These are phyloP conservation scores for Podospora sp. DNA, from an alignment of 495 filamentous ascomycete species.

Conservation along the genomic window DNA sequence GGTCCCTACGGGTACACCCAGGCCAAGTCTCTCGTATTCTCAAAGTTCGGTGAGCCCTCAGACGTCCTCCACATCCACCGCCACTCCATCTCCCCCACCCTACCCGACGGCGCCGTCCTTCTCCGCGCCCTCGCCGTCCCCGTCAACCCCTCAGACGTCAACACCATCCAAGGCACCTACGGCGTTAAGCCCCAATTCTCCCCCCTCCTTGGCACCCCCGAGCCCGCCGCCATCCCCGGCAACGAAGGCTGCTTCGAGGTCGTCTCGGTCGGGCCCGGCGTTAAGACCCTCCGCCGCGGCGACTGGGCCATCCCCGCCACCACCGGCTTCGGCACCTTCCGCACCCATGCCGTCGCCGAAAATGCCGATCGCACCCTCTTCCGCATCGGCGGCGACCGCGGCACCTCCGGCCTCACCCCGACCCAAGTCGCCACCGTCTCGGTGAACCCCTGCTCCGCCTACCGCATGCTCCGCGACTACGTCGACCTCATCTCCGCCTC, in stretches of 20 bases:
- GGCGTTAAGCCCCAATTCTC: conserved; percentile 77
- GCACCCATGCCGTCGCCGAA: conserved; percentile 81
- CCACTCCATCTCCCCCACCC: conserved; percentile 75
- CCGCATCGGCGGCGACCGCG: conserved; percentile 56
- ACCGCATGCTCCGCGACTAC: conserved; percentile 88
- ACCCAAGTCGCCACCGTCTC: conserved; percentile 80
- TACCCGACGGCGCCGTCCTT: conserved; percentile 71
- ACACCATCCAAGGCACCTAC: conserved; percentile 93
- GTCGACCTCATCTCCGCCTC: conserved; percentile 48
- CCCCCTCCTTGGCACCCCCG: conserved; percentile 68
- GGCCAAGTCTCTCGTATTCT: conserved; percentile 86
- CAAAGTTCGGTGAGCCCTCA: conserved; percentile 79
- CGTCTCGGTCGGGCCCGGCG: conserved; percentile 60
- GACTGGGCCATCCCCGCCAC: conserved; percentile 90
- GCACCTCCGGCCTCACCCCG: conserved; percentile 61
- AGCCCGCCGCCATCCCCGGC: conserved; percentile 64
- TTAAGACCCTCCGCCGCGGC: conserved; percentile 56
- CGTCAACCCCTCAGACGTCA: conserved; percentile 97
- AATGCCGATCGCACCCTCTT: conserved; percentile 61
- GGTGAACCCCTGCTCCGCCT: conserved; percentile 92
- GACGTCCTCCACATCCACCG: conserved; percentile 80
- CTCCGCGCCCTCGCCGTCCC: conserved; percentile 76
- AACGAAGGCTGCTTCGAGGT: conserved; percentile 95
- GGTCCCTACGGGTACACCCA: conserved; percentile 93
- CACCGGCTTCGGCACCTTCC: conserved; percentile 86